These are phyloP conservation scores for Plenodomus lindquistii DNA, from an alignment of 2,329 filamentous ascomycete species.

Conservation along the genomic window DNA sequence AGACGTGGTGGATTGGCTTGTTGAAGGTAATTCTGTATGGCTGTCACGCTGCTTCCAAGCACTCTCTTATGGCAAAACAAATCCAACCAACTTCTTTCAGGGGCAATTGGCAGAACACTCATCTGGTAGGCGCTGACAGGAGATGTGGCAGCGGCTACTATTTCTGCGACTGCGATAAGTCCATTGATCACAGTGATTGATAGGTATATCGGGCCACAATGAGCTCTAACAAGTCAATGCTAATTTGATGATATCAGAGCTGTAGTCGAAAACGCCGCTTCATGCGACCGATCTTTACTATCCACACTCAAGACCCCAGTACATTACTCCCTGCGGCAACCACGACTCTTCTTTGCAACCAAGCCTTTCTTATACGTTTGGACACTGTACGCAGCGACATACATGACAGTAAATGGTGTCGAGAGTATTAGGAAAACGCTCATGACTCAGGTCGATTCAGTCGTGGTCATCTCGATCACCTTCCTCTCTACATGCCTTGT, in stretches of 20 bases:
- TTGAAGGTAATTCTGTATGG: not conserved
- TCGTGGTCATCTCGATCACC: conserved; percentile 23
- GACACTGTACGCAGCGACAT: conserved; percentile 35
- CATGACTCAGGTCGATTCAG: conserved; percentile 12
- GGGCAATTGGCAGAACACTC: conserved; percentile 7
- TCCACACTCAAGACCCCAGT: conserved; percentile 22
- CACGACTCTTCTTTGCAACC: conserved; percentile 26
- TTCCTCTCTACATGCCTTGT: conserved; percentile 31
- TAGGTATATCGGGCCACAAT: conserved; percentile 15
- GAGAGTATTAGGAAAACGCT: conserved; percentile 22
- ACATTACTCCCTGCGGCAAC: conserved; percentile 25
- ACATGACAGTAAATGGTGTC: conserved; percentile 28
- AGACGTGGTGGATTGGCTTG: not conserved
- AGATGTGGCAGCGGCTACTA: conserved; percentile 27
- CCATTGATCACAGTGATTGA: conserved; percentile 33
- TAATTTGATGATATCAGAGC: conserved; percentile 14
- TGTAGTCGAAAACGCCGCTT: conserved; percentile 30
- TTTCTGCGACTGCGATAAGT: conserved; percentile 30
- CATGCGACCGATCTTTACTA: conserved; percentile 15
- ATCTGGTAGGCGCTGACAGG: conserved; percentile 21
- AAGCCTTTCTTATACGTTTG: conserved; percentile 35
- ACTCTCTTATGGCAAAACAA: conserved; percentile 14
- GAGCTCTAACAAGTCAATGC: not conserved
- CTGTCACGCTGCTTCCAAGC: not conserved
- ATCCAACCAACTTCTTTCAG: conserved; percentile 2